Base-by-base conservation (phyloP, 768 basidiomycete species). In the Rhizopogon vinicolor region DNA sequence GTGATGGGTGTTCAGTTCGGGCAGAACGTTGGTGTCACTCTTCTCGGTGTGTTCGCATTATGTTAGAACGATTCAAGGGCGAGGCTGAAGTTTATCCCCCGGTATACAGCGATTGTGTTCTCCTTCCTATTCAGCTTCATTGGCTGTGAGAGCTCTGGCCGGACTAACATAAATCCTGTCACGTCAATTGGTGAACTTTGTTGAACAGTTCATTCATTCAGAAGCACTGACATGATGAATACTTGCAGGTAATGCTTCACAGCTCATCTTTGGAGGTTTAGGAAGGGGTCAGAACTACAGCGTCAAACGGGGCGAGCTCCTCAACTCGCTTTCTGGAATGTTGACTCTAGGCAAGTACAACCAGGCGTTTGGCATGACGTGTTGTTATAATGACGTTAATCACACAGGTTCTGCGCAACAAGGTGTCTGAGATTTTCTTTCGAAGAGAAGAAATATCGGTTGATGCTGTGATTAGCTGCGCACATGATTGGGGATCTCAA, bases 91-190 rank as follows among this genome's bases (percentile, higher is more conserved):
- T 18, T 29, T 43, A 19, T 5, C 41, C 19, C 19, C 41, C 5
- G n/a, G 22, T 22, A 7, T 12, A 6, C 31, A 53, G 52, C 83
- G 19, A 75, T 84, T 51, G 45, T 84, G 60, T 75, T 84, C 35
- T 81, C 80, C 37, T 84, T 84, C 73, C 49, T 84, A 48, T 84
- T 84, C 74, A 83, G 82, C 18, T 83, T 85, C 72, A 80, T 85
- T 60, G 83, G 78, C 50, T 82, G 83, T 12, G 81, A 84, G 61
- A 79, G 77, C 29, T 65, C 78, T 43, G 82, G 83, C 37, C 70
- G 75, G 52, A 84, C 82, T 7, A 81, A 83, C 59, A 73, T 85
- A 63, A 84, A 82, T 65, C 83, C 83, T 14, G 76, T 83, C 51
- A 75, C 77, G 10, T 79, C 80, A 45, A 77, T 82, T 42, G 65